Base-by-base conservation (phyloP, 2,329 filamentous ascomycete genomes). In the Monosporascus sp. region DNA sequence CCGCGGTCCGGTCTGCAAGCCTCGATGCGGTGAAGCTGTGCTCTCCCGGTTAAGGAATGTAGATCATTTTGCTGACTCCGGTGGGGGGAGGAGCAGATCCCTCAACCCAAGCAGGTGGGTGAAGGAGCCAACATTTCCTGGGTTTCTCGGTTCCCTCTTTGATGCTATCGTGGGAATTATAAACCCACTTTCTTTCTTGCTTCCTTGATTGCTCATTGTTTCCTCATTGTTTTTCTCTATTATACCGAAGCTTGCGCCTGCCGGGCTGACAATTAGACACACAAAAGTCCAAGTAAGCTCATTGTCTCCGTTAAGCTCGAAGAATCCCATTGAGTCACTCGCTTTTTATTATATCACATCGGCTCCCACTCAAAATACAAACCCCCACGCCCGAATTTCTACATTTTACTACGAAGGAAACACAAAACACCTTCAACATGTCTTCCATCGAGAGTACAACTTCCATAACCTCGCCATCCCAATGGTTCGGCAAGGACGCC, bases 141-240 rank as follows among this genome's bases (percentile, higher is more conserved):
- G 48, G 48, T 20, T 41, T 40, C n/a, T 26, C 19, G 19, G 24
- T 27, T 38, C 4, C 20, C 26, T 24, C n/a, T 16, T 41, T 40
- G 48, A 50, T 20, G 37, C 48, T 17, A 50, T 50, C 48, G 48
- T 50, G 48, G 48, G 38, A 34, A 31, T 41, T 41, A 50, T 38
- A 24, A 49, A 40, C 19, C 19, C 4, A 36, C 7, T 22, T 36
- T 22, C n/a, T 37, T 27, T 27, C 48, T 31, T 27, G n/a, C 6
- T 41, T 41, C 26, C 31, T 16, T 27, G 27, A 20, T 41, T 31
- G 16, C 16, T 31, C 48, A 24, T 40, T 49, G 19, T 27, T 26
- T 41, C 24, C 22, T 27, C 43, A 17, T 50, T 36, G 16, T 31
- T 19, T n/a, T 50, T n/a, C 9, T 26, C 20, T 27, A 8, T 7